A percentile compares a stretch with the other conserved stretches of the same genome.
Evolutionary conservation across 1,139 yeast genomes (phyloP).

Genomic region (Candida sp.): DNA sequence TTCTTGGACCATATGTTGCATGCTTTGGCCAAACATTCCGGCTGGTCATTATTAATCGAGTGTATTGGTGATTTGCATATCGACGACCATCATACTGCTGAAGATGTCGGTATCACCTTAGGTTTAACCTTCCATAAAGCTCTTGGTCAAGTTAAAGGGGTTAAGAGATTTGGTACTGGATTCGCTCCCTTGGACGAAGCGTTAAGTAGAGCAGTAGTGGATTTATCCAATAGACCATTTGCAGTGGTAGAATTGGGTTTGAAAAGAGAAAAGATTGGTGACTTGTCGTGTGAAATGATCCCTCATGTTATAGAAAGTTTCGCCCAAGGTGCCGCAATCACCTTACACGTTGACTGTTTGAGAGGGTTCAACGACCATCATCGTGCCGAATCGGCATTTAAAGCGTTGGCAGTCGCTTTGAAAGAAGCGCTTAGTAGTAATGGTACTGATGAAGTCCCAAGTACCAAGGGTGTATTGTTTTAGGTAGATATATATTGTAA

Average conservation of each 20-base stretch:
- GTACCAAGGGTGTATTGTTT: conserved; percentile 91
- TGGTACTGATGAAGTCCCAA: conserved; percentile 89
- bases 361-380: conserved; percentile 96
- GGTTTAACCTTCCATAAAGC: conserved; percentile 91
- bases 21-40: conserved; percentile 94
- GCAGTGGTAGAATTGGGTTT: conserved; percentile 89
- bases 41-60: conserved; percentile 89
- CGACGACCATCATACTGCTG: conserved; percentile 97
- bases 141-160: conserved; percentile 84
- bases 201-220: conserved; percentile 89
- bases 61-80: conserved; percentile 94
- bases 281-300: conserved; percentile 90
- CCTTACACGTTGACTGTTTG: conserved; percentile 90
- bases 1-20: conserved; percentile 97
- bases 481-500: conserved; percentile 12
- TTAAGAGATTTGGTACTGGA: conserved; percentile 90
- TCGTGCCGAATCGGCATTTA: conserved; percentile 93
- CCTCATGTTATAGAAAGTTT: conserved; percentile 95
- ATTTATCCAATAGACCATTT: conserved; percentile 86
- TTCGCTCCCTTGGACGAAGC: conserved; percentile 98
- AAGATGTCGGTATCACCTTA: conserved; percentile 90
- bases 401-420: conserved; percentile 90
- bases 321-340: conserved; percentile 87
- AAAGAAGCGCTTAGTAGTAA: conserved; percentile 81
- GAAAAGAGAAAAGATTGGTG: conserved; percentile 91